Conservation (phyloP, 352 stramenopile species). For the Globisporangium echinulatum region DNA sequence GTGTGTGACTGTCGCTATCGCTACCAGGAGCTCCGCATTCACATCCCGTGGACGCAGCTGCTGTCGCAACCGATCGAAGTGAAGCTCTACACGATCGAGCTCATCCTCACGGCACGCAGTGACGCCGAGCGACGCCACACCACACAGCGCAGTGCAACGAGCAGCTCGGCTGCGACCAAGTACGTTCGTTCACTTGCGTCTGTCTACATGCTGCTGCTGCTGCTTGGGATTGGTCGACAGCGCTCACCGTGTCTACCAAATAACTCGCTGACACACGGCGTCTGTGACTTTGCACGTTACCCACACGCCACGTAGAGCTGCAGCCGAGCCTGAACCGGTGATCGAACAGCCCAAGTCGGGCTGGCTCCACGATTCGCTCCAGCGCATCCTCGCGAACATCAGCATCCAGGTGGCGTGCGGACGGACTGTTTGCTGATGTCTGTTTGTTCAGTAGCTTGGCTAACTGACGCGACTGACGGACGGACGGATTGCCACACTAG, state of each 20-base stretch:
- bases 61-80: conserved; percentile 83
- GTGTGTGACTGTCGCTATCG: not conserved
- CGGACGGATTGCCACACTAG: conserved; percentile 12
- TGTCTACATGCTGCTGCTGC: no score
- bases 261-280: no score
- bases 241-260: no score
- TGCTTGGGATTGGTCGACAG: no score
- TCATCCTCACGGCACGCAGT: conserved; percentile 69
- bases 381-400: conserved; percentile 79
- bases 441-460: not conserved
- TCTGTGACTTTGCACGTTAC: not conserved
- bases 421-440: not conserved
- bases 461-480: not conserved
- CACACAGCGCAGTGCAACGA: conserved; percentile 8
- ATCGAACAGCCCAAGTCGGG: conserved; percentile 79
- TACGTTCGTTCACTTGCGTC: not conserved
- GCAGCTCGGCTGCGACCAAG: conserved; percentile 1
- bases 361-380: conserved; percentile 73
- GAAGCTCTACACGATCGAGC: conserved; percentile 86
- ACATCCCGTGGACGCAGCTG: conserved; percentile 86
- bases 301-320: conserved; percentile 3
- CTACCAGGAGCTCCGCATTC: conserved; percentile 71
- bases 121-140: conserved; percentile 14
- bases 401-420: conserved; percentile 44
- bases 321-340: conserved; percentile 19